A percentile compares a stretch with the other conserved stretches of the same genome.
These are phyloP conservation scores for Mortierella sp. DNA, from an alignment of 371 early-diverging fungal species.

Conservation along the genomic window DNA sequence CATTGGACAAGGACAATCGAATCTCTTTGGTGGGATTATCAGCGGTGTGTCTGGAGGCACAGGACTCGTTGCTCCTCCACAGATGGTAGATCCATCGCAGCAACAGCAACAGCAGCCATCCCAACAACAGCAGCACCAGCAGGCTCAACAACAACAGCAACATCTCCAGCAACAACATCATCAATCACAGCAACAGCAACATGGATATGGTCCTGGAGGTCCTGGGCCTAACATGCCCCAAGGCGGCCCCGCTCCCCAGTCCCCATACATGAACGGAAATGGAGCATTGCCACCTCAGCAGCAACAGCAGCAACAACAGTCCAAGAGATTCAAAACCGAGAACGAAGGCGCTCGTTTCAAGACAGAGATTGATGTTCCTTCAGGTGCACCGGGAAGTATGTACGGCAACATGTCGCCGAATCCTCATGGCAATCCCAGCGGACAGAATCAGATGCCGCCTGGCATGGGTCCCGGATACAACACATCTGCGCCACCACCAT, in stretches of 20 bases:
- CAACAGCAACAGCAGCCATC: slow-evolving; percentile 44
- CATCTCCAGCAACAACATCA: slow-evolving; percentile 40
- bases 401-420: slow-evolving; percentile 55
- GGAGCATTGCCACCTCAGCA: slow-evolving; percentile 22
- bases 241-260: slow-evolving; percentile 35
- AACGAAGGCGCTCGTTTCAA: slow-evolving; percentile 31
- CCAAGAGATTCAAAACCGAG: slow-evolving; percentile 42
- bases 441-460: slow-evolving; percentile 23
- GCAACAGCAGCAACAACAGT: slow-evolving; percentile 36
- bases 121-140: slow-evolving; percentile 38
- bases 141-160: slow-evolving; percentile 37
- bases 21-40: slow-evolving; percentile 57
- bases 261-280: slow-evolving; percentile 47
- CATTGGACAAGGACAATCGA: slow-evolving; percentile 58
- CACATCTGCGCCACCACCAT: slow-evolving; percentile 44
- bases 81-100: slow-evolving; percentile 59
- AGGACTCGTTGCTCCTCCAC: slow-evolving; percentile 58
- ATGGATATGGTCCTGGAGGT: slow-evolving; percentile 22
- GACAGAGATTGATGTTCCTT: slow-evolving; percentile 39
- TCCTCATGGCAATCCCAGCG: slow-evolving; percentile 39
- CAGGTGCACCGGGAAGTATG: slow-evolving; percentile 38
- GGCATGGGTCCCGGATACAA: slow-evolving; percentile 31
- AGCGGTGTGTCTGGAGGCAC: slow-evolving; percentile 52
- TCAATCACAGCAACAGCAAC: slow-evolving; percentile 28
- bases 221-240: slow-evolving; percentile 32